These are phyloP conservation scores for Dendrostoma leiphaemia DNA, from an alignment of 2,329 filamentous ascomycete genomes.

Conservation along the genomic window DNA sequence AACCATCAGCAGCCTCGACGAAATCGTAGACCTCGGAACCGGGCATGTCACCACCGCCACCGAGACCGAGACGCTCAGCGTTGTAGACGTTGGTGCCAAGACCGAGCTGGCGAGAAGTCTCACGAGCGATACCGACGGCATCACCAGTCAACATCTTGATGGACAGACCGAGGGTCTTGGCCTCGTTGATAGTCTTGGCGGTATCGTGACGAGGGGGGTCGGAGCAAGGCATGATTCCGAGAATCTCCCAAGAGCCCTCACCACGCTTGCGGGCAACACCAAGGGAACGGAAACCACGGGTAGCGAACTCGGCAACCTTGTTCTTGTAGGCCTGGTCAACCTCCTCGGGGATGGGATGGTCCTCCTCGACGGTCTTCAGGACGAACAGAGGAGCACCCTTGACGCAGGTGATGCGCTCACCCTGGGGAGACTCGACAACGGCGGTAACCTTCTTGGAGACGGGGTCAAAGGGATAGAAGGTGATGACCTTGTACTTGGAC, in stretches of 20 bases:
- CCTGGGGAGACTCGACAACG: slow-evolving; percentile 77
- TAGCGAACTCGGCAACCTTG: slow-evolving; percentile 88
- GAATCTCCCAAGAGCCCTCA: slow-evolving; percentile 81
- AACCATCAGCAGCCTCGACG: slow-evolving; percentile 91
- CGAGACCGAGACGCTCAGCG: slow-evolving; percentile 86
- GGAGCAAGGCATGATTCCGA: slow-evolving; percentile 92
- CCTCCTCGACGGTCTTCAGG: slow-evolving; percentile 82
- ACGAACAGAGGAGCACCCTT: slow-evolving; percentile 90
- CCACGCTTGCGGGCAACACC: slow-evolving; percentile 89
- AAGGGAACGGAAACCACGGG: slow-evolving; percentile 89
- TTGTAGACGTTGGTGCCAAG: slow-evolving; percentile 94
- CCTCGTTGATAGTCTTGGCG: slow-evolving; percentile 85
- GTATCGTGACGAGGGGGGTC: slow-evolving; percentile 91
- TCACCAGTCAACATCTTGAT: slow-evolving; percentile 98
- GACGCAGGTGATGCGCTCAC: slow-evolving; percentile 82
- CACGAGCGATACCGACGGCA: slow-evolving; percentile 87
- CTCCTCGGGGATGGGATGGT: slow-evolving; percentile 73
- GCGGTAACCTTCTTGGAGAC: slow-evolving; percentile 92
- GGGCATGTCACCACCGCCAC: slow-evolving; percentile 87
- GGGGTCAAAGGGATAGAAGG: slow-evolving; percentile 87
- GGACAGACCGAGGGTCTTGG: slow-evolving; percentile 80
- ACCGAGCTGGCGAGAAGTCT: slow-evolving; percentile 87
- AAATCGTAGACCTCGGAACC: slow-evolving; percentile 94
- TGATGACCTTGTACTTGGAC: slow-evolving; percentile 78
- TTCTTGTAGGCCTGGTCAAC: slow-evolving; percentile 85